Evolutionary conservation across 768 basidiomycete genomes (phyloP), one percentile per base, ranked within the genome.

Genomic region (Gelatoporia subvermispora): DNA sequence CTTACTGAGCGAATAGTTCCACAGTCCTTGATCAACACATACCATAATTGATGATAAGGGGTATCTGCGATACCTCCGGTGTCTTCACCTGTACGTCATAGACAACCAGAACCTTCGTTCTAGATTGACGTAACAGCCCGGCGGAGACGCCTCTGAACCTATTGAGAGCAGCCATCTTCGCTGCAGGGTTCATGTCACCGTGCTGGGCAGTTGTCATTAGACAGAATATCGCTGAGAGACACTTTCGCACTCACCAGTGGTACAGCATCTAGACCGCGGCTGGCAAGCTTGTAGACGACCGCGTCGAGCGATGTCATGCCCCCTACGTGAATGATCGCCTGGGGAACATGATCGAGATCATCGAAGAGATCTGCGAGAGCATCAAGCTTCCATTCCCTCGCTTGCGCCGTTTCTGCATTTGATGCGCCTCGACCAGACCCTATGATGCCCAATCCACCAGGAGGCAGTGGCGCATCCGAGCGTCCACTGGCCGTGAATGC

Each of bases 11-110:
- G 35, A n/a, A 17, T n/a, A 37, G 24, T 22, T n/a, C n/a, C 7
- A 13, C 17, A 16, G 4, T 22, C 10, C 2, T 15, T 16, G 21
- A 13, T 3, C 11, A 11, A 10, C 17, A 62, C 71, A 43, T 54
- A 86, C 91, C 91, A 65, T 95, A 98, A 68, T 98, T 98, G 70
- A 99, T 84, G 57, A 99, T 84, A 42, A 99, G 76, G 51, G 94
- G 90, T 36, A 95, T 81, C 64, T 93, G 92, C 3, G 87, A 79
- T 46, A 95, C 79, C 56, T 98, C 96, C 23, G 88, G 83, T 10
- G 80, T 77, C 69, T 97, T 96, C 59, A 97, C 81, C 64, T 86
- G 88, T 31, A 94, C 88, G 61, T 99, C 96, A 58, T 93, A 95
- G 37, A 96, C 84, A 36, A 99, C 85, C 47, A 99, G 75, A 25